phyloP scores from a whole-genome alignment of 2,329 filamentous ascomycete species.

The Didymella pomorum region DNA sequence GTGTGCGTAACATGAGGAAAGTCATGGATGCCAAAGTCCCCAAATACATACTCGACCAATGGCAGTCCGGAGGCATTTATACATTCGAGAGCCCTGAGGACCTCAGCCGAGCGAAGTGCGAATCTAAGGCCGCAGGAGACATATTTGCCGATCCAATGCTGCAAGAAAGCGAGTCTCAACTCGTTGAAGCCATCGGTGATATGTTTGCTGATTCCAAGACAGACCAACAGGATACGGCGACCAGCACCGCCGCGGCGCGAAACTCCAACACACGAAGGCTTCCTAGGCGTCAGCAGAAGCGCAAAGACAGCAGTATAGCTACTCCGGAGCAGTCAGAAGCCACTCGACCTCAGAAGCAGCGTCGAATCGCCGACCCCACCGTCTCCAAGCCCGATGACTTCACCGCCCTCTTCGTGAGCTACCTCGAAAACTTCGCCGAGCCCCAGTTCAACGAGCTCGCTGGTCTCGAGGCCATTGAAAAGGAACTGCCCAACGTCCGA shows the following conservation, averaged over 20 bases:
- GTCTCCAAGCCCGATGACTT: background rate
- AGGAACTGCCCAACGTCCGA: background rate
- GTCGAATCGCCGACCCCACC: background rate
- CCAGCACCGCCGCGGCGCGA: background rate
- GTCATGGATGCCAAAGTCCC: background rate
- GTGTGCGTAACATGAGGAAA: background rate
- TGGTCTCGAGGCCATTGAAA: slow-evolving; percentile 2
- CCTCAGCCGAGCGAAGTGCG: background rate
- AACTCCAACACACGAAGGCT: background rate
- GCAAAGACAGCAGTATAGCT: background rate
- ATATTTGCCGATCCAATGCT: background rate
- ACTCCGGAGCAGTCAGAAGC: background rate
- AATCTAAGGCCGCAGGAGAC: background rate
- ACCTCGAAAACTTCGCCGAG: slow-evolving; percentile 8
- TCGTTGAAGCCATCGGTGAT: slow-evolving; percentile 2
- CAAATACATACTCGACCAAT: background rate
- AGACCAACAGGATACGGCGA: background rate
- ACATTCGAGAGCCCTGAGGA: background rate
- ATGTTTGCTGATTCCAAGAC: background rate
- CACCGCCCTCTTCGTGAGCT: slow-evolving; percentile 10
- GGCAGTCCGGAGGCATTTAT: background rate
- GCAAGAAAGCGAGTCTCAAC: background rate
- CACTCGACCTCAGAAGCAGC: background rate
- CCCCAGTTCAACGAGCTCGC: slow-evolving; percentile 9
- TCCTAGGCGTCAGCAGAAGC: slow-evolving; percentile 2